Evolutionary conservation across 1,284 basidiomycete genomes (phyloP).

Genomic region (Ustilago bromivora): DNA sequence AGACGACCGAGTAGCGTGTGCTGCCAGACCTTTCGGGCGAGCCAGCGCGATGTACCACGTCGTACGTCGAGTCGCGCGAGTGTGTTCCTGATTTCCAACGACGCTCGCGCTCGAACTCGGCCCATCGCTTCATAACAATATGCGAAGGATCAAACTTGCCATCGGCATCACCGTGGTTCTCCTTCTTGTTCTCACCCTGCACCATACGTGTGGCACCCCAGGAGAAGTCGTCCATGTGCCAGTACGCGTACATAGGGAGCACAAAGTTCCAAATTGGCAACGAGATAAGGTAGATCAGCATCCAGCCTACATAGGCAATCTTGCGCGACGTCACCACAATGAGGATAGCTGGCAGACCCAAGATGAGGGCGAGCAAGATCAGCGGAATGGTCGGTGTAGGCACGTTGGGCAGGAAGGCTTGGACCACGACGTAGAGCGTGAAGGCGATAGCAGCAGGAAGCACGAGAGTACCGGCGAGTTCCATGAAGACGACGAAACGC

Average conservation of each 20-base stretch:
- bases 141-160: constrained; percentile 95
- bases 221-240: constrained; percentile 71
- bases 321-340: constrained; percentile 71
- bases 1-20: constrained; percentile 61
- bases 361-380: constrained; percentile 70
- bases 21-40: constrained; percentile 63
- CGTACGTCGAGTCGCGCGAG: constrained; percentile 82
- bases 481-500: constrained; percentile 72
- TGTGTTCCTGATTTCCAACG: constrained; percentile 88
- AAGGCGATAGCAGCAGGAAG: constrained; percentile 72
- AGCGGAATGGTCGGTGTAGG: constrained; percentile 62
- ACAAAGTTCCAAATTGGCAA: constrained; percentile 72
- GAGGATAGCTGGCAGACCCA: constrained; percentile 72
- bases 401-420: constrained; percentile 61
- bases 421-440: constrained; percentile 69
- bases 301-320: constrained; percentile 71
- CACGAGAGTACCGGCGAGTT: constrained; percentile 71
- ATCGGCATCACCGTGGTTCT: constrained; percentile 70
- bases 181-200: constrained; percentile 67
- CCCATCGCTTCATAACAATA: constrained; percentile 99
- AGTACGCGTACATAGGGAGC: constrained; percentile 69
- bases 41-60: constrained; percentile 68
- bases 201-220: constrained; percentile 71
- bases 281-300: constrained; percentile 71
- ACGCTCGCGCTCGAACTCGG: constrained; percentile 95